Percentiles rank a stretch among this genome's conserved stretches.
These are phyloP conservation scores for Fonsecaea erecta DNA, from an alignment of 2,329 filamentous ascomycete species.

Conservation along the genomic window DNA sequence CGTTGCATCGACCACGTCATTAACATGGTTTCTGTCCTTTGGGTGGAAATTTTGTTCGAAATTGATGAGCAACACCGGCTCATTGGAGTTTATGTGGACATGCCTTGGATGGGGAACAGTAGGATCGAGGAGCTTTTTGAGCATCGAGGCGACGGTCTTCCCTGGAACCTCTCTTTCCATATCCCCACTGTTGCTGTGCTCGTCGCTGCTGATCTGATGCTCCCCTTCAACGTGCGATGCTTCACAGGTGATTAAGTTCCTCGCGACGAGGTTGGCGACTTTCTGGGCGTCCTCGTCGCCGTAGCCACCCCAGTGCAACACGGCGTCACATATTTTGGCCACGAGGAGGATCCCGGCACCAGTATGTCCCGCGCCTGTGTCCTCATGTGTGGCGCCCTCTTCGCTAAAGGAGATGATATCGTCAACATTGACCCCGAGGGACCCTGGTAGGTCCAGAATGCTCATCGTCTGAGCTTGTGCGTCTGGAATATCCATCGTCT, in stretches of 20 bases:
- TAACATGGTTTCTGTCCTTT: background rate
- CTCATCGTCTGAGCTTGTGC: background rate
- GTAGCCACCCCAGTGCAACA: conserved; percentile 23
- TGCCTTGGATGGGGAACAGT: conserved; percentile 10
- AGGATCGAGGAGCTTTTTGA: conserved; percentile 25
- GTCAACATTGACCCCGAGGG: conserved; percentile 6
- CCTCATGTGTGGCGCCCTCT: background rate
- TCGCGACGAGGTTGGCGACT: conserved; percentile 19
- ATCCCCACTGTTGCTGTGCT: background rate
- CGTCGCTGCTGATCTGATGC: background rate
- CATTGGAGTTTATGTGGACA: conserved; percentile 36
- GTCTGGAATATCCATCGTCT: background rate
- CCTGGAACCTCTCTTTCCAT: background rate
- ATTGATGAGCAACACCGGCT: conserved; percentile 36
- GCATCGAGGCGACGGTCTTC: conserved; percentile 17
- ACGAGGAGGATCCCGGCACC: conserved; percentile 24
- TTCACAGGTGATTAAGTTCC: conserved; percentile 27
- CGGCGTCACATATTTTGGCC: conserved; percentile 30
- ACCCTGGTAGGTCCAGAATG: conserved; percentile 7
- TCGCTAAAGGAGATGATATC: background rate
- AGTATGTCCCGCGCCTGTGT: background rate
- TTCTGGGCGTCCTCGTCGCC: conserved; percentile 18
- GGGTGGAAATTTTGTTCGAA: background rate
- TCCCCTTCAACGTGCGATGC: background rate
- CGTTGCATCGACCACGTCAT: conserved; percentile 14